Evolutionary conservation across 768 basidiomycete species (phyloP).

Genomic region (Mycena venus): DNA sequence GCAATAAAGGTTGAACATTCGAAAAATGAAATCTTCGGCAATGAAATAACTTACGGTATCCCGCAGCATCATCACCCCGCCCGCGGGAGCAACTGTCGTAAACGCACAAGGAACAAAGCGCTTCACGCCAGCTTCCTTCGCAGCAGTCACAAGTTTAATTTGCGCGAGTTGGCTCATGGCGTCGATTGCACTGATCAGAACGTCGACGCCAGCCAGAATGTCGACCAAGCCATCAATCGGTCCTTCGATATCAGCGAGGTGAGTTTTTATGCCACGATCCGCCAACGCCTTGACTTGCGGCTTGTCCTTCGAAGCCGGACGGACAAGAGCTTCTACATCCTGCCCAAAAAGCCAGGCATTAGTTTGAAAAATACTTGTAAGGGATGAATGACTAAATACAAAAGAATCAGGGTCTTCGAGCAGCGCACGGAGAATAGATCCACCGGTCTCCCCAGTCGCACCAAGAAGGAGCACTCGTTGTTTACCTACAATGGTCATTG

Average conservation of each 20-base stretch:
- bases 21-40: no score
- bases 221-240: not conserved
- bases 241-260: conserved; percentile 21
- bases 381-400: not conserved
- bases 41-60: not conserved
- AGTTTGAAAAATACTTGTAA: no score
- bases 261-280: conserved; percentile 15
- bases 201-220: conserved; percentile 15
- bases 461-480: conserved; percentile 28
- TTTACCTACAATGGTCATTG: no score
- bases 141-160: conserved; percentile 17
- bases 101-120: conserved; percentile 30
- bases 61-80: conserved; percentile 10
- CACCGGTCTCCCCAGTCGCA: conserved; percentile 27
- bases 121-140: conserved; percentile 27
- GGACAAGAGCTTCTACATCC: conserved; percentile 23
- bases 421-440: conserved; percentile 18
- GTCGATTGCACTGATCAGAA: conserved; percentile 27
- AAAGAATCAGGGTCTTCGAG: not conserved
- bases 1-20: not conserved
- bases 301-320: conserved; percentile 19
- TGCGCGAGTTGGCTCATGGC: conserved; percentile 10
- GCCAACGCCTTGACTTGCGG: not conserved
- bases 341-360: no score
- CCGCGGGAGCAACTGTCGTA: conserved; percentile 17